A percentile compares a stretch with the other conserved stretches of the same genome.
These are phyloP conservation scores for Moesziomyces sp. DNA, from an alignment of 1,284 basidiomycete species.

Conservation along the genomic window DNA sequence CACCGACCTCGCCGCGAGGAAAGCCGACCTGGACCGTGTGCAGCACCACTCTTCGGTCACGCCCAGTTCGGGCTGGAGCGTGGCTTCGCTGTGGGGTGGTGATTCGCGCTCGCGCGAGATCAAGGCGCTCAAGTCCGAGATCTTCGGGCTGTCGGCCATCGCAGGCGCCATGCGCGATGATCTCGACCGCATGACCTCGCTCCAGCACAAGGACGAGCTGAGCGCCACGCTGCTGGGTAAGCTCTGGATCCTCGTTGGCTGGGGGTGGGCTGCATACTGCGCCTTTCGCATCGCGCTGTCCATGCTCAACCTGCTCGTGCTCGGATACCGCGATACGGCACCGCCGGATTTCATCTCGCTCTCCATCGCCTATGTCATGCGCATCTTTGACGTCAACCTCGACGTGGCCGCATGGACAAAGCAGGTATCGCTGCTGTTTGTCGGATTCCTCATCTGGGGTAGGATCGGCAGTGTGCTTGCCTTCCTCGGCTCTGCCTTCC, in stretches of 20 bases:
- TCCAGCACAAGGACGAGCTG: slow-evolving; percentile 65
- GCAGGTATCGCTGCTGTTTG: slow-evolving; percentile 67
- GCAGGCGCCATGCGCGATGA: slow-evolving; percentile 68
- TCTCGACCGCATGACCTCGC: slow-evolving; percentile 59
- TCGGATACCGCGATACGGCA: slow-evolving; percentile 55
- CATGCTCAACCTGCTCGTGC: slow-evolving; percentile 45
- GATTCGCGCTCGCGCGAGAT: slow-evolving; percentile 52
- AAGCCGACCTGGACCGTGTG: slow-evolving; percentile 46
- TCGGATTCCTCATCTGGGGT: slow-evolving; percentile 68
- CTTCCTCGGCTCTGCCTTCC: slow-evolving; percentile 67
- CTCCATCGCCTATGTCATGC: slow-evolving; percentile 61
- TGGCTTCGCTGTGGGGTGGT: slow-evolving; percentile 29
- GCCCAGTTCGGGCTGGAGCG: slow-evolving; percentile 17
- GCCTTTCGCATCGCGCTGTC: slow-evolving; percentile 51
- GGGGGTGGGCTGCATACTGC: slow-evolving; percentile 69
- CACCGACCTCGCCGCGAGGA: slow-evolving; percentile 43
- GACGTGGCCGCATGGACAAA: slow-evolving; percentile 68
- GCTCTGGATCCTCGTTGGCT: slow-evolving; percentile 63
- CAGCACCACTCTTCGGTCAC: slow-evolving; percentile 13
- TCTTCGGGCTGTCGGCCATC: slow-evolving; percentile 68
- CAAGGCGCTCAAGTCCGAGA: slow-evolving; percentile 66
- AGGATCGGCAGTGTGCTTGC: slow-evolving; percentile 68
- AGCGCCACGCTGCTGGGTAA: slow-evolving; percentile 65
- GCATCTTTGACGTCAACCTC: slow-evolving; percentile 65
- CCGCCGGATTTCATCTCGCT: slow-evolving; percentile 67